phyloP scores from a whole-genome alignment of 1,139 yeast species.

The Yamadazyma siamensis region DNA sequence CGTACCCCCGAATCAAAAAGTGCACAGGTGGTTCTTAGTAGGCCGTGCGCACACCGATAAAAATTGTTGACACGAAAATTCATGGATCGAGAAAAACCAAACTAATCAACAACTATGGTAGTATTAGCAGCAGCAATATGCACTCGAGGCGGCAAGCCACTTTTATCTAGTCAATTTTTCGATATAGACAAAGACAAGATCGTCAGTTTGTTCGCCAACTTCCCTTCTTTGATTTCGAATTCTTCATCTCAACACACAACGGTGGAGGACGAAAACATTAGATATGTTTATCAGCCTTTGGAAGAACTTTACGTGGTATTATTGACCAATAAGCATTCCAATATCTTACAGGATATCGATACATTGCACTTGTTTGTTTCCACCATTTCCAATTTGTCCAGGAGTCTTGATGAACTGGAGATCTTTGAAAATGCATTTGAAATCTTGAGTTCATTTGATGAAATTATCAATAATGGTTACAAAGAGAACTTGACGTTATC shows the following conservation, averaged over 20 bases:
- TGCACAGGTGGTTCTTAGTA: no score
- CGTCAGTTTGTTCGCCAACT: constrained; percentile 79
- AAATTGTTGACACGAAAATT: constrained; percentile 12
- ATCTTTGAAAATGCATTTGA: constrained; percentile 84
- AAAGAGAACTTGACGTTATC: constrained; percentile 79
- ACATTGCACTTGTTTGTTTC: constrained; percentile 85
- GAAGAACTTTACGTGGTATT: constrained; percentile 91
- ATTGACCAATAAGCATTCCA: constrained; percentile 87
- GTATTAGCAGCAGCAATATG: constrained; percentile 93
- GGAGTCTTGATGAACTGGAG: constrained; percentile 78
- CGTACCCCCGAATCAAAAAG: no score
- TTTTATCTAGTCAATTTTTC: constrained; percentile 88
- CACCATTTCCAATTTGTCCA: constrained; percentile 71
- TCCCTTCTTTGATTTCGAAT: constrained; percentile 75
- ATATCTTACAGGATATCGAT: constrained; percentile 91
- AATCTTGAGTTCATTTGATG: constrained; percentile 89
- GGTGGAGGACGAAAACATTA: constrained; percentile 87
- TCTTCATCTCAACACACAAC: constrained; percentile 85
- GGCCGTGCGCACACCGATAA: no score
- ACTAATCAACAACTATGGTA: constrained; percentile 21
- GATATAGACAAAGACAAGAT: constrained; percentile 85
- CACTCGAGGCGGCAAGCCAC: constrained; percentile 92
- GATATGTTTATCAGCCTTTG: constrained; percentile 94
- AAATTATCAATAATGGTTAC: constrained; percentile 84
- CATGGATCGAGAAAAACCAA: constrained; percentile 7